These are phyloP conservation scores for Drosera capensis DNA, from an alignment of 148 eudicot genomes.

Conservation along the genomic window DNA sequence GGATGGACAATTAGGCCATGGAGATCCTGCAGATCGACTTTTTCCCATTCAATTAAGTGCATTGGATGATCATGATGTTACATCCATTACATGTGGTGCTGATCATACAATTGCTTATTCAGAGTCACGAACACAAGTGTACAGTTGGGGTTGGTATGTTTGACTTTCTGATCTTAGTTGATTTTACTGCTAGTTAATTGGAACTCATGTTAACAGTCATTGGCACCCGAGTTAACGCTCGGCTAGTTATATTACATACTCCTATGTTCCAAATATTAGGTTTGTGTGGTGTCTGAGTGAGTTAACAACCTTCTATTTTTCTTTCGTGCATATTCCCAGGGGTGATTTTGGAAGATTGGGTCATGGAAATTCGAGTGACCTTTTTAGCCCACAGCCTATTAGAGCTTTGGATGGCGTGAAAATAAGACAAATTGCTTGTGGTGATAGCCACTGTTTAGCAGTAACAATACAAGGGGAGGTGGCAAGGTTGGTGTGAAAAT, in stretches of 20 bases:
- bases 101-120: conserved; percentile 90
- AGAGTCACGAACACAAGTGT: conserved; percentile 49
- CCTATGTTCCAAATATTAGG: not conserved
- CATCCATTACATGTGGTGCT: conserved; percentile 81
- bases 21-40: conserved; percentile 90
- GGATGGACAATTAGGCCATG: conserved; percentile 97
- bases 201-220: not conserved
- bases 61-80: conserved; percentile 59
- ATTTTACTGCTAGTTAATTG: not conserved
- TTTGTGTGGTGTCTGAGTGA: not conserved
- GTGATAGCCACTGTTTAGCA: conserved; percentile 97
- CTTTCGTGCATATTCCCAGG: conserved; percentile 28
- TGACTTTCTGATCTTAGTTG: not conserved
- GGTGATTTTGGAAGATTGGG: conserved; percentile 99
- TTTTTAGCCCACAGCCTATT: conserved; percentile 84
- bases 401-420: conserved; percentile 54
- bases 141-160: conserved; percentile 96
- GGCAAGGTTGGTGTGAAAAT: conserved; percentile 80
- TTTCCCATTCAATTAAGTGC: conserved; percentile 76
- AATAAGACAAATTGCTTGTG: conserved; percentile 92
- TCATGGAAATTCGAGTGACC: conserved; percentile 92
- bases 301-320: not conserved
- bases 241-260: not conserved
- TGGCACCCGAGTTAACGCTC: not conserved
- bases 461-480: conserved; percentile 82